Conservation (phyloP, 2,329 filamentous ascomycete species). For the Cytospora schulzeri region DNA sequence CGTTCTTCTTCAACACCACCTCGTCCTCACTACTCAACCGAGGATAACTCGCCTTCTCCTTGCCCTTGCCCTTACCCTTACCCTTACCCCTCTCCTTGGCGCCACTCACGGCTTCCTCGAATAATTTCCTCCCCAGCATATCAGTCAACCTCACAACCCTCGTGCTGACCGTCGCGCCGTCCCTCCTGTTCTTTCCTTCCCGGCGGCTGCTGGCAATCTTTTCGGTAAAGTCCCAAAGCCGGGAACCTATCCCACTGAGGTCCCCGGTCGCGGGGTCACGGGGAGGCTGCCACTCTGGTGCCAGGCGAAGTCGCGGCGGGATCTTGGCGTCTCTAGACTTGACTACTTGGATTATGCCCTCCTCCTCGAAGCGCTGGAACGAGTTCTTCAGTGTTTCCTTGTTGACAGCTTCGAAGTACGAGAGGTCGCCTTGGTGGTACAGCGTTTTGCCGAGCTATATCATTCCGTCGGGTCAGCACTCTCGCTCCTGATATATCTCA, state of each 20-base stretch:
- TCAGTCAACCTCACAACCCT: conserved; percentile 80
- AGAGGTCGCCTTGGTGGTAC: conserved; percentile 95
- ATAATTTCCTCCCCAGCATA: conserved; percentile 69
- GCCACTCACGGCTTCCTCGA: conserved; percentile 54
- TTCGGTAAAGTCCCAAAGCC: conserved; percentile 90
- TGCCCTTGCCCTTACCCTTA: conserved; percentile 40
- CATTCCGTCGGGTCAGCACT: neutral
- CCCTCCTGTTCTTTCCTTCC: conserved; percentile 95
- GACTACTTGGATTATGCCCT: conserved; percentile 79
- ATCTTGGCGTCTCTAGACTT: conserved; percentile 67
- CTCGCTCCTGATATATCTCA: conserved; percentile 7
- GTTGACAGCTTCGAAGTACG: conserved; percentile 97
- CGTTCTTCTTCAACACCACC: conserved; percentile 44
- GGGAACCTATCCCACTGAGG: conserved; percentile 66
- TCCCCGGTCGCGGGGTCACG: conserved; percentile 63
- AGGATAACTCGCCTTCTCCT: conserved; percentile 36
- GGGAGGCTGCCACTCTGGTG: conserved; percentile 72
- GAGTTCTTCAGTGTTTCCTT: conserved; percentile 97
- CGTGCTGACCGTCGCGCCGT: conserved; percentile 84
- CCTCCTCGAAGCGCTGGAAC: conserved; percentile 84
- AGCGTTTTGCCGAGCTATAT: conserved; percentile 85
- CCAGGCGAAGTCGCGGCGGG: conserved; percentile 66
- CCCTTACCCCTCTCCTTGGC: conserved; percentile 40
- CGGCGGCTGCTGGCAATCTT: conserved; percentile 79
- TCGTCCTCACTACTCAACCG: conserved; percentile 55